Evolutionary conservation across 345 rosid species (phyloP), one percentile per base, ranked within the genome.

Genomic region (Eucalyptus pauciflora): DNA sequence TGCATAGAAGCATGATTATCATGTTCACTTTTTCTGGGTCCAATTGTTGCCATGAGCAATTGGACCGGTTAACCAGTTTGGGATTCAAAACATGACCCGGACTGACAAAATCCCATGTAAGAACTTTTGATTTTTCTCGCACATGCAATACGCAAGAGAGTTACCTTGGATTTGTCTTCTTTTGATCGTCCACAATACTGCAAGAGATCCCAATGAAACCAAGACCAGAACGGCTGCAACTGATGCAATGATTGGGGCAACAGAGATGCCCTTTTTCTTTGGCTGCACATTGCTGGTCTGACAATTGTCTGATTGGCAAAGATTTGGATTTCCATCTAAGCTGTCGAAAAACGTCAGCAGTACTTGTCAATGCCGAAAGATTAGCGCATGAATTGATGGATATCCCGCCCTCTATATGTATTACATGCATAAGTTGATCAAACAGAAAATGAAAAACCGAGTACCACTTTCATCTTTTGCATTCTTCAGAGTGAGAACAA

Each of bases 241-340:
- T 51, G 94, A 86, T 31, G 88, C 92, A 10, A 89, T 88, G 13
- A 94, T 31, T 52, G 95, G 96, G 69, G 91, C 91, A 6, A 93
- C 27, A 62, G 92, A 46, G 58, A 81, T 90, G 46, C 69, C 93
- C 89, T 90, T 91, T 91, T 92, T 92, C 90, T 91, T 56, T 56
- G 56, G 56, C 56, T 52, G 56, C 56, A 16, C 56, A 17, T 52
- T 52, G 60, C 27, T 54, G 31, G n/a, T 25, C 67, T 60, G 67
- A 60, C 67, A 60, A 25, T 60, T 27, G n/a, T 60, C 31, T 60
- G 67, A 60, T 25, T 25, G 15, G 67, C 67, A 60, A 60, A 88
- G 87, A 87, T 95, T 93, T 18, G 91, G 92, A 88, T 95, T 95
- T 33, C 94, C 93, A 22, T 85, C 92, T 49, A 90, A 58, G 29